These are phyloP conservation scores for Kregervanrija pseudodelftensis DNA, from an alignment of 805 yeast genomes.

Conservation along the genomic window DNA sequence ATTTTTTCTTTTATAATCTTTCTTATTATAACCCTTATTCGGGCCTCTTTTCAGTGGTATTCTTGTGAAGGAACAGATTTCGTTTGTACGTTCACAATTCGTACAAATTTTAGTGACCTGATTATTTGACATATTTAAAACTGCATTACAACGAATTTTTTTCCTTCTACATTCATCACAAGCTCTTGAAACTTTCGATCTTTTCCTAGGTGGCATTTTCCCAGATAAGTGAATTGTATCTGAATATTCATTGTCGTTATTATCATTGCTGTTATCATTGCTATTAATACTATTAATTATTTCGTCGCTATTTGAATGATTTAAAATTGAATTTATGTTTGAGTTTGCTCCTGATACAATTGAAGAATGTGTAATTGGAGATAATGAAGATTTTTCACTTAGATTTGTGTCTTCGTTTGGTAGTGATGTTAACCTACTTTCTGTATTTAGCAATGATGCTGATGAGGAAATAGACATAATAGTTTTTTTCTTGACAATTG, in stretches of 20 bases:
- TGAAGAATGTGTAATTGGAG: no score
- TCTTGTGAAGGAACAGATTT: conserved; percentile 59
- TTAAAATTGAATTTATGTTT: conserved; percentile 3
- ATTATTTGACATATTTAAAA: conserved; percentile 36
- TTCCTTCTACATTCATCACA: conserved; percentile 76
- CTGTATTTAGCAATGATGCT: no score
- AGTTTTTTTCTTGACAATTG: no score
- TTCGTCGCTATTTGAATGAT: conserved; percentile 2
- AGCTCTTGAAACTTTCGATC: conserved; percentile 72
- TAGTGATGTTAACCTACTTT: no score
- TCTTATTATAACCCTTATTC: conserved; percentile 50
- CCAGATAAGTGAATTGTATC: background rate
- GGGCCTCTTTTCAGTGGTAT: conserved; percentile 78
- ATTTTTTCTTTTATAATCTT: background rate
- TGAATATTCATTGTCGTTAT: background rate
- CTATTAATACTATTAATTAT: background rate
- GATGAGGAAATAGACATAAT: no score
- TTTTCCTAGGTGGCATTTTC: conserved; percentile 35
- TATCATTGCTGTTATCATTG: background rate
- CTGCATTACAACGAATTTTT: conserved; percentile 66
- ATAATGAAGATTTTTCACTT: no score
- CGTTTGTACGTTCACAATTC: conserved; percentile 54
- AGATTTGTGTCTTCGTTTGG: no score
- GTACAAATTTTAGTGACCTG: conserved; percentile 49
- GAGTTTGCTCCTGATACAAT: background rate